phyloP scores from a whole-genome alignment of 768 basidiomycete species.

The Amanita jacksonii region DNA sequence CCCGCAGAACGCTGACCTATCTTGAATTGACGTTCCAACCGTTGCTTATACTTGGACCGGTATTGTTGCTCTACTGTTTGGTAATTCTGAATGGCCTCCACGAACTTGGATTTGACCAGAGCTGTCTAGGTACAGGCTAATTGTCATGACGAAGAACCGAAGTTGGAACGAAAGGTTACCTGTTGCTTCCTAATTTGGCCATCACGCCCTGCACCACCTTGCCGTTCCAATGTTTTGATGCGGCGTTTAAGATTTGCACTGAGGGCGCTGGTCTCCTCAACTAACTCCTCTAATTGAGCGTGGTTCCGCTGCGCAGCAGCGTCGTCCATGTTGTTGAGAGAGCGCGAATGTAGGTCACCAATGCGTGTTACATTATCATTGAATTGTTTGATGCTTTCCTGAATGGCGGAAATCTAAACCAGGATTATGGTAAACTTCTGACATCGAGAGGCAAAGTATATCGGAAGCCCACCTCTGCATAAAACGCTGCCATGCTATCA shows the following conservation, averaged over 20 bases:
- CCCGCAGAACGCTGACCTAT: conserved; percentile 46
- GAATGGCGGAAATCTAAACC: conserved; percentile 60
- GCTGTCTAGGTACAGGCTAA: conserved; percentile 33
- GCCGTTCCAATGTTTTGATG: conserved; percentile 61
- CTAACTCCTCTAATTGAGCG: conserved; percentile 56
- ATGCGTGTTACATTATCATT: conserved; percentile 63
- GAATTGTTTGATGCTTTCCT: conserved; percentile 60
- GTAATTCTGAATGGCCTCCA: conserved; percentile 80
- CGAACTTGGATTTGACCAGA: conserved; percentile 65
- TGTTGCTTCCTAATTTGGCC: conserved; percentile 73
- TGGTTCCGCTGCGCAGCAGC: conserved; percentile 48
- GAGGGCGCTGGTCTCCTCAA: conserved; percentile 62
- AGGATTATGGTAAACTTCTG: background rate
- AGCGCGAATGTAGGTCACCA: conserved; percentile 63
- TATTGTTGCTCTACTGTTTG: conserved; percentile 77
- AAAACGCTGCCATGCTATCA: conserved; percentile 62
- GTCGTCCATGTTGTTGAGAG: conserved; percentile 71
- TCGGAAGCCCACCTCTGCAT: conserved; percentile 48
- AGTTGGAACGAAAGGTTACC: conserved; percentile 39
- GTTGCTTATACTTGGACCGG: conserved; percentile 67
- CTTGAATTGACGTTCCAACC: conserved; percentile 80
- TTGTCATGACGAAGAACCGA: no score
- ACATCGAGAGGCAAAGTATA: conserved; percentile 28
- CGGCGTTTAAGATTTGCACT: conserved; percentile 62
- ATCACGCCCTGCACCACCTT: conserved; percentile 56